Evolutionary conservation across 2,329 filamentous ascomycete species (phyloP).

Genomic region (Lecanicillium sp.): DNA sequence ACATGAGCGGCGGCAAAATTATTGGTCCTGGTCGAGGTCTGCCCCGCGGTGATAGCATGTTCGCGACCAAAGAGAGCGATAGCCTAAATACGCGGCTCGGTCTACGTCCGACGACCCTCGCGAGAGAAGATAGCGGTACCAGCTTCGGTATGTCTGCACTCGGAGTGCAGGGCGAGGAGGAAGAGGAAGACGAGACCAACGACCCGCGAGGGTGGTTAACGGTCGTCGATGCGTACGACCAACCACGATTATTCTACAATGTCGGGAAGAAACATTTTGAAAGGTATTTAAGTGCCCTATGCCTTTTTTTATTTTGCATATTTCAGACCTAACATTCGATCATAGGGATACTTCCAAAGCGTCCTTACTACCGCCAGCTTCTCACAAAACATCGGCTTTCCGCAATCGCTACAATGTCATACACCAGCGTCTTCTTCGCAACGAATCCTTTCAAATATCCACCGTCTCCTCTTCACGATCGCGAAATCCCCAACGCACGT

Average conservation of each 20-base stretch:
- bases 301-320: too few relatives aligned
- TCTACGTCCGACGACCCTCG: constrained; percentile 34
- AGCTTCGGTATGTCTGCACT: constrained; percentile 56
- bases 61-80: constrained; percentile 48
- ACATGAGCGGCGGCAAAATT: constrained; percentile 78
- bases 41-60: constrained; percentile 48
- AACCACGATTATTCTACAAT: constrained; percentile 73
- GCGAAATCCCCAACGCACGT: constrained; percentile 47
- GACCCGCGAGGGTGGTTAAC: constrained; percentile 80
- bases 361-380: constrained; percentile 65
- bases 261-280: constrained; percentile 85
- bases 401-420: constrained; percentile 87
- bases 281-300: too few relatives aligned
- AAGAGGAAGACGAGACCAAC: constrained; percentile 45
- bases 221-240: constrained; percentile 74
- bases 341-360: constrained; percentile 52
- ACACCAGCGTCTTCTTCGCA: constrained; percentile 83
- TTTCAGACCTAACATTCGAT: constrained; percentile 12
- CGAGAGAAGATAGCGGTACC: constrained; percentile 52
- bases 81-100: constrained; percentile 48
- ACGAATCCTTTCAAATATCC: constrained; percentile 85
- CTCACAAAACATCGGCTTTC: constrained; percentile 78
- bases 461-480: constrained; percentile 55
- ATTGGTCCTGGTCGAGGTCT: constrained; percentile 43
- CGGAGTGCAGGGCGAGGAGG: constrained; percentile 45